These are phyloP conservation scores for Planoprotostelium fungivorum DNA, from an alignment of 78 protist genomes.

Conservation along the genomic window DNA sequence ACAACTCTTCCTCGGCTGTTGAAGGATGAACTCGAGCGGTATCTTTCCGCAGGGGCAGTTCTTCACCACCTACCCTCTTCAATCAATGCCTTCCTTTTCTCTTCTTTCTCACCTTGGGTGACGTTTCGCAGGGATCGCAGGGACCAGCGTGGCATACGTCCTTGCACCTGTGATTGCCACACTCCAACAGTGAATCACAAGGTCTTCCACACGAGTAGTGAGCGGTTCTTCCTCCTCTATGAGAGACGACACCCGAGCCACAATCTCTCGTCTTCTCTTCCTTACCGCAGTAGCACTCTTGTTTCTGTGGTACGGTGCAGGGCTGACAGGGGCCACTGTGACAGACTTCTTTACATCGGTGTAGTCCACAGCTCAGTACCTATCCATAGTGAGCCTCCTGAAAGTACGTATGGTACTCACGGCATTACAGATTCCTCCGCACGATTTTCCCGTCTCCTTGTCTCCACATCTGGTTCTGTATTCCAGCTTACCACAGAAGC, in stretches of 20 bases:
- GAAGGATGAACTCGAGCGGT: not conserved
- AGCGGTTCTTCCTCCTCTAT: not conserved
- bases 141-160: constrained; percentile 3
- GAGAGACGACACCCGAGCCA: not conserved
- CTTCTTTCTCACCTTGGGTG: not conserved
- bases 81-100: not conserved
- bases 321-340: constrained; percentile 56
- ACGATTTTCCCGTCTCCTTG: constrained; percentile 21
- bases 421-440: constrained; percentile 22
- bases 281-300: constrained; percentile 13
- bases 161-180: constrained; percentile 5
- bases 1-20: constrained; percentile 4
- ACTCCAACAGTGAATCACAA: not conserved
- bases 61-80: not conserved
- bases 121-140: constrained; percentile 5
- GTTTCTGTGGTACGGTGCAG: constrained; percentile 18
- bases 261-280: not conserved
- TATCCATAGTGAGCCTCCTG: constrained; percentile 21
- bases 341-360: constrained; percentile 20
- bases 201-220: not conserved
- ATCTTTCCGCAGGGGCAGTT: not conserved
- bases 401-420: constrained; percentile 15
- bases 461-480: constrained; percentile 54
- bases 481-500: constrained; percentile 25
- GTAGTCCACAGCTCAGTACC: constrained; percentile 26